These are phyloP conservation scores for Penicillium nucicola DNA, from an alignment of 495 filamentous ascomycete species.

Conservation along the genomic window DNA sequence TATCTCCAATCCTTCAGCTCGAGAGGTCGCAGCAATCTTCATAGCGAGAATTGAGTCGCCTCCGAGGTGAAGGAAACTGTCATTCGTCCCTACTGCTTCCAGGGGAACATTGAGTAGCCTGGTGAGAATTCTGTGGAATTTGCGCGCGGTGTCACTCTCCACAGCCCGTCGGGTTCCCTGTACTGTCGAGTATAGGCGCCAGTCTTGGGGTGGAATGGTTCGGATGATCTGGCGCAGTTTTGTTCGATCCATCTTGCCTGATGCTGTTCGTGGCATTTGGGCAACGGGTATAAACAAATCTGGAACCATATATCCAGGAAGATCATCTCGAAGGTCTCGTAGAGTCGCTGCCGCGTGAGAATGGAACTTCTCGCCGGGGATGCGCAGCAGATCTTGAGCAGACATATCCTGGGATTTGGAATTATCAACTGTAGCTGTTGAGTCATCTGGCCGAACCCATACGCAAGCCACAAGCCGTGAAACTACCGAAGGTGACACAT, in stretches of 20 bases:
- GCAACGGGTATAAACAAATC: background rate
- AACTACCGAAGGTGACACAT: too few species aligned
- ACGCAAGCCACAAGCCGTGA: too few species aligned
- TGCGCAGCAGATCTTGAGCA: background rate
- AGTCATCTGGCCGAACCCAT: too few species aligned
- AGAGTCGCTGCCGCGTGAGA: background rate
- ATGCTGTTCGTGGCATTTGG: background rate
- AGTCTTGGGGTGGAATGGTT: background rate
- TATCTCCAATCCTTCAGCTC: background rate
- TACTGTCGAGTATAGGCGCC: background rate
- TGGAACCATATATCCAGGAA: background rate
- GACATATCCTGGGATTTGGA: too few species aligned
- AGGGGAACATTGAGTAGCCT: background rate
- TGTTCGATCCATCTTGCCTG: background rate
- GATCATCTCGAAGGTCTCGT: background rate
- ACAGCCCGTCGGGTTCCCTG: background rate
- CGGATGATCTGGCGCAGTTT: background rate
- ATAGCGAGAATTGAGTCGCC: conserved; percentile 6
- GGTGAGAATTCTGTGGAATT: background rate
- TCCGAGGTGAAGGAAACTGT: conserved; percentile 2
- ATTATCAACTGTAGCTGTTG: too few species aligned
- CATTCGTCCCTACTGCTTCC: background rate
- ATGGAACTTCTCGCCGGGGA: background rate
- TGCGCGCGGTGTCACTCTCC: background rate
- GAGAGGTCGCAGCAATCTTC: background rate